Percentiles rank a stretch among this genome's conserved stretches.
Conservation (phyloP, 2,329 filamentous ascomycete genomes). For the Arthroderma sp. region DNA sequence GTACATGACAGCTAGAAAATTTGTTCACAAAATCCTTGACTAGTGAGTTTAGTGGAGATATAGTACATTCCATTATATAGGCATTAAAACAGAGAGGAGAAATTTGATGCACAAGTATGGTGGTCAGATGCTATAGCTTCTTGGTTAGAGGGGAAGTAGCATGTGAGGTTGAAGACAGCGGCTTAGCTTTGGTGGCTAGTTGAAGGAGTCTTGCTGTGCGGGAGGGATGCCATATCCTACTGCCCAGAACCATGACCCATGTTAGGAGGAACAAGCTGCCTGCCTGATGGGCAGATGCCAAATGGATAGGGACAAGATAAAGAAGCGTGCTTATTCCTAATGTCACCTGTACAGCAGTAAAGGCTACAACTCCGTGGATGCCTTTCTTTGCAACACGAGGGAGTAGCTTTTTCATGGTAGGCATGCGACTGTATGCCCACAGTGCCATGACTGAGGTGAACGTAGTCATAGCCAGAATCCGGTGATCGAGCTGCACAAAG, state of each 20-base stretch:
- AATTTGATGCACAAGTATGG: not conserved
- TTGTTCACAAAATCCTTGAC: not conserved
- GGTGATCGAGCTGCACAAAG: conserved; percentile 89
- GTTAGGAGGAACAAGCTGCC: conserved; percentile 76
- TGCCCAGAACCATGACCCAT: conserved; percentile 66
- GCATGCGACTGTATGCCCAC: conserved; percentile 65
- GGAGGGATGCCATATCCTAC: conserved; percentile 61
- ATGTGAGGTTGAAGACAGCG: not conserved
- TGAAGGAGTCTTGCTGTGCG: conserved; percentile 49
- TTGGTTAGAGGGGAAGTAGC: not conserved
- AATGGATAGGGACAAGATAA: conserved; percentile 79
- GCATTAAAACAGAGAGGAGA: not conserved
- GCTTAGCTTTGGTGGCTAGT: conserved; percentile 29
- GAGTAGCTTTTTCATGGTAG: conserved; percentile 47
- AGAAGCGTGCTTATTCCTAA: conserved; percentile 84
- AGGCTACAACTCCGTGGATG: conserved; percentile 66
- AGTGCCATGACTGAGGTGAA: conserved; percentile 70
- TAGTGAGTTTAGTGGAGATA: conserved; percentile 6
- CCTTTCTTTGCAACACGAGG: conserved; percentile 52
- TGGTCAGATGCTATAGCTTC: not conserved
- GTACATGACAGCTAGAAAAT: too few relatives aligned
- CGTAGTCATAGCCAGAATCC: conserved; percentile 79
- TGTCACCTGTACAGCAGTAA: conserved; percentile 67
- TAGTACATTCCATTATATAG: conserved; percentile 8
- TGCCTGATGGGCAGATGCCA: conserved; percentile 87